Evolutionary conservation across 1,284 basidiomycete genomes (phyloP).

Genomic region (Apiotrichum porosum): DNA sequence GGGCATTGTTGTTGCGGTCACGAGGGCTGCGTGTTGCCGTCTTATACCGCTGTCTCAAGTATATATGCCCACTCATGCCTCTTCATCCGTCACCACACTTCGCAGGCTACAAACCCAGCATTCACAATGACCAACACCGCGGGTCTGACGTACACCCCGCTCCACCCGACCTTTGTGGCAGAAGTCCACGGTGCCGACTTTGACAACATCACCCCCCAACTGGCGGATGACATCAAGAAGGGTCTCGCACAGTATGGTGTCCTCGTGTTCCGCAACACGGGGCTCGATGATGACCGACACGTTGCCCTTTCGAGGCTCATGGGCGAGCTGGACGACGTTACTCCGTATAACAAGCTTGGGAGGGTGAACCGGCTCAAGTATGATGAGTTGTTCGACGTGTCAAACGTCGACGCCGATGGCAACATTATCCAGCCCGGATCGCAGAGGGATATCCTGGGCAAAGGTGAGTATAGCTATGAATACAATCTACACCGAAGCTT

Average conservation of each 20-base stretch:
- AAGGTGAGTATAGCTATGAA: neutral
- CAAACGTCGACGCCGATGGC: constrained; percentile 22
- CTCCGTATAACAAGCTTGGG: constrained; percentile 26
- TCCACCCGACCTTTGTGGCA: constrained; percentile 28
- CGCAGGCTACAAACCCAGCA: too few relatives aligned
- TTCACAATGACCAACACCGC: neutral
- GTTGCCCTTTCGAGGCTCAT: constrained; percentile 26
- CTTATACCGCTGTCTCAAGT: too few relatives aligned
- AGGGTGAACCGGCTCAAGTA: constrained; percentile 22
- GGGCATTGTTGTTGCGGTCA: too few relatives aligned
- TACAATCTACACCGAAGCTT: too few relatives aligned
- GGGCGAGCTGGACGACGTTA: constrained; percentile 32
- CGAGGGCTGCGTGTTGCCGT: too few relatives aligned
- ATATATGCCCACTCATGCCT: too few relatives aligned
- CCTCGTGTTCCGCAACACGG: constrained; percentile 27
- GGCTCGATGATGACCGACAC: constrained; percentile 25
- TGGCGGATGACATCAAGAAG: constrained; percentile 19
- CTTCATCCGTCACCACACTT: neutral
- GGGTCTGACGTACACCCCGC: constrained; percentile 8
- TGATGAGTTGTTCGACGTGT: constrained; percentile 26
- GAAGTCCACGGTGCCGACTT: constrained; percentile 24
- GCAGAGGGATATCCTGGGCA: neutral
- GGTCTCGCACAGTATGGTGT: constrained; percentile 27
- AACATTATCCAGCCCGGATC: constrained; percentile 16
- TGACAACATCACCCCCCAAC: constrained; percentile 9